Percentiles rank a stretch among this genome's conserved stretches.
Evolutionary conservation across 495 filamentous ascomycete genomes (phyloP).

Genomic region (Viridothelium virens): DNA sequence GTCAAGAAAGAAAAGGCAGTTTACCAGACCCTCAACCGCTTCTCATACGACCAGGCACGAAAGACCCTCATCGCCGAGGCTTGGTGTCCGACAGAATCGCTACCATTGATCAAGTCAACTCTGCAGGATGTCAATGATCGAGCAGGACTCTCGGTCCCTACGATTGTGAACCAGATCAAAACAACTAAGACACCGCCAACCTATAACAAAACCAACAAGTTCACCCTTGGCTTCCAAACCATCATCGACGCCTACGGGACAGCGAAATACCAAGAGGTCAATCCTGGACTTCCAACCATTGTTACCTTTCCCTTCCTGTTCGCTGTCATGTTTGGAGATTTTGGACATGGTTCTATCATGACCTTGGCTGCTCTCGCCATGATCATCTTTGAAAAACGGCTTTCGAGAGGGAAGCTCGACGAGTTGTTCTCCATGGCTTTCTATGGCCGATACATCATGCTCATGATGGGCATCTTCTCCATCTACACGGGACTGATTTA

Average conservation of each 20-base stretch:
- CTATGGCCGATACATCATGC: slow-evolving; percentile 95
- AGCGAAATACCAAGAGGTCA: slow-evolving; percentile 93
- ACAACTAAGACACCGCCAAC: slow-evolving; percentile 97
- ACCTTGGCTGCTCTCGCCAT: slow-evolving; percentile 69
- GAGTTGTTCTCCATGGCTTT: slow-evolving; percentile 97
- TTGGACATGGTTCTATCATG: slow-evolving; percentile 88
- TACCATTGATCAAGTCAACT: slow-evolving; percentile 89
- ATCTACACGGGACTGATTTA: slow-evolving; percentile 97
- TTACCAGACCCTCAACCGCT: slow-evolving; percentile 92
- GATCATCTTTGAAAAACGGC: slow-evolving; percentile 89
- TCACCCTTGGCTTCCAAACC: slow-evolving; percentile 95
- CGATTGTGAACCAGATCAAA: slow-evolving; percentile 92
- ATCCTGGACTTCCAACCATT: slow-evolving; percentile 88
- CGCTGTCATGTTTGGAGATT: slow-evolving; percentile 98
- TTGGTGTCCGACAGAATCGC: slow-evolving; percentile 87
- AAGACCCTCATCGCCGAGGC: slow-evolving; percentile 97
- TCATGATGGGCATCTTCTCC: slow-evolving; percentile 96
- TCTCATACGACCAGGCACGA: slow-evolving; percentile 89
- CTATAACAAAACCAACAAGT: slow-evolving; percentile 93
- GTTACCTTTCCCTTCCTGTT: slow-evolving; percentile 98
- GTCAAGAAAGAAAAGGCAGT: slow-evolving; percentile 97
- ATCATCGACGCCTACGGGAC: slow-evolving; percentile 98
- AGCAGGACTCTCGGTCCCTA: slow-evolving; percentile 87
- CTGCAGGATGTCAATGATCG: slow-evolving; percentile 94
- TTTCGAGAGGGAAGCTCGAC: slow-evolving; percentile 77